These are phyloP conservation scores for Chenopodium album DNA, from an alignment of 148 eudicot genomes.

Conservation along the genomic window DNA sequence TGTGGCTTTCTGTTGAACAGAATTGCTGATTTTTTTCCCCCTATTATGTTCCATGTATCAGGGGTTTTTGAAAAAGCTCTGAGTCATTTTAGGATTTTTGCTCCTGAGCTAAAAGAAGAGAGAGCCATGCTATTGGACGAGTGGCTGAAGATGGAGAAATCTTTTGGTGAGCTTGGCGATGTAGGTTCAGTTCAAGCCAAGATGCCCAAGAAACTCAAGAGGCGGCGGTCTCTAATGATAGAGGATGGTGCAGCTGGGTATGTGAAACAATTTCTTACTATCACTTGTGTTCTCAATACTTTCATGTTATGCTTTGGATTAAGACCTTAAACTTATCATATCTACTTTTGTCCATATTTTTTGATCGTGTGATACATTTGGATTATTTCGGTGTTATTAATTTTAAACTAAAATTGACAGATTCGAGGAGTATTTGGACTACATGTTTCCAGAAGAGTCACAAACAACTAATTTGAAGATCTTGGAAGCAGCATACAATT, in stretches of 20 bases:
- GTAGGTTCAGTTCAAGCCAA: conserved; percentile 52
- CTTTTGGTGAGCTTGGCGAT: conserved; percentile 78
- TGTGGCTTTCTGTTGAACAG: not conserved
- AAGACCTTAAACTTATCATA: not conserved
- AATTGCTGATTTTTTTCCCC: not conserved
- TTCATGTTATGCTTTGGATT: not conserved
- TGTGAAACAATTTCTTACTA: conserved; percentile 21
- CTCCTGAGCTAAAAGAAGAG: conserved; percentile 88
- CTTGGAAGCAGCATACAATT: conserved; percentile 31
- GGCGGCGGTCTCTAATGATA: conserved; percentile 59
- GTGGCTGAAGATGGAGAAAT: conserved; percentile 66
- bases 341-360: not conserved
- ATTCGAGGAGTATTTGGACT: conserved; percentile 47
- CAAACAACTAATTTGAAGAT: conserved; percentile 34
- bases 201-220: conserved; percentile 93
- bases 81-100: conserved; percentile 64
- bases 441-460: conserved; percentile 37
- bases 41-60: conserved; percentile 35
- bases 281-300: not conserved
- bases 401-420: conserved; percentile 30
- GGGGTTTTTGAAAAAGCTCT: conserved; percentile 84
- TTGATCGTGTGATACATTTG: not conserved
- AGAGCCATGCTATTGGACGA: conserved; percentile 91
- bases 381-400: not conserved
- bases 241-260: conserved; percentile 93